Base-by-base conservation (phyloP, 1,139 yeast genomes). In the Hyphopichia pseudoburtonii region DNA sequence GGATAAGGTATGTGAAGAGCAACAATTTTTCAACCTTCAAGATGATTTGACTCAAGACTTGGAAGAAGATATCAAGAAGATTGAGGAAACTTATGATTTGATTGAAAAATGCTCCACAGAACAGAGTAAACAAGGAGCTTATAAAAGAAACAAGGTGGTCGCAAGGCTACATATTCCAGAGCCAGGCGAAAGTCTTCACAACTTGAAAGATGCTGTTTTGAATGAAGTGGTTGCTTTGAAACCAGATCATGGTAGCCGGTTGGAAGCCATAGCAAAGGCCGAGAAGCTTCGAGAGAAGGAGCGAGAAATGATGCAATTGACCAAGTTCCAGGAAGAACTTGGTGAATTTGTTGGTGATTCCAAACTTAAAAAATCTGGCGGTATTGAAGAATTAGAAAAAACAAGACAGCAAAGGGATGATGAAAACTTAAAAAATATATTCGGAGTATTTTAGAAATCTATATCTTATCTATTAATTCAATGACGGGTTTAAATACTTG, bases 1-100 rank as follows among this genome's bases (percentile, higher is more conserved):
- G 42, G 95, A 88, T 47, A 82, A 83, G 32, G 94, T 92, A 17
- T 86, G 96, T 44, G 96, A 88, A 50, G 97, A 90, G 52, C 97
- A 92, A 57, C 95, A 90, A 48, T 88, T 88, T 56, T 80, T 90
- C 62, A 86, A 86, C 44, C 72, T 89, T 23, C 97, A 92, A 57
- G 96, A 87, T 51, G 96, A 87, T 46, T 74, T 92, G 43, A 78
- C 90, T 4, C 76, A 72, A 26, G 95, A 92, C 56, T 64, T 92
- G 48, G 78, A 78, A 35, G 95, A 87, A 43, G 98, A 92, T 61
- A 64, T 92, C 32, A 76, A 74, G 30, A 84, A 82, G 52, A 92
- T 95, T 1, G 73, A 73, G 34, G 96, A 89, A 53, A 90, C 97
- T 0, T 88, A 82, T 54, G 78, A 75, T 29, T 67, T 92, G 34